Conservation (phyloP, 129 eudicot genomes). For the Flaveria brownii region DNA sequence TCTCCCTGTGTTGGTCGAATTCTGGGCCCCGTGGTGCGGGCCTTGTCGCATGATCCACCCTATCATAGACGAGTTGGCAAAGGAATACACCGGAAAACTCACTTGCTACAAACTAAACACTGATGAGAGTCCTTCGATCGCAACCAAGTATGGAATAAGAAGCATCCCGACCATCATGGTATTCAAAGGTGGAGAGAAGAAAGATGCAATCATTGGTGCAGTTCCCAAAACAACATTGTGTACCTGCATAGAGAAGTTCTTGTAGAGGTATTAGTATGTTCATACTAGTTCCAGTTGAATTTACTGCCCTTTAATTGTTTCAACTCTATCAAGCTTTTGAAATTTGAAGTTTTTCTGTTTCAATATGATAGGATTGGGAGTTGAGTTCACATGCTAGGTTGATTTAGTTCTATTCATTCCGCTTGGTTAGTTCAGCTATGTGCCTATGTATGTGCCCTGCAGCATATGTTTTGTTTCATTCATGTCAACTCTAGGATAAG, state of each 20-base stretch:
- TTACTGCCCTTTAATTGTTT: background rate
- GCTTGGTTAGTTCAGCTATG: background rate
- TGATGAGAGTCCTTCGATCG: slow-evolving; percentile 47
- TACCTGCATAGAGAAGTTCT: slow-evolving; percentile 60
- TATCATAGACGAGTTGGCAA: slow-evolving; percentile 62
- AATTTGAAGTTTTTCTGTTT: background rate
- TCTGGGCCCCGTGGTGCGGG: slow-evolving; percentile 95
- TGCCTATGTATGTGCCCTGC: too few species aligned
- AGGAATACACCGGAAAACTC: slow-evolving; percentile 60
- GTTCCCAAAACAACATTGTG: slow-evolving; percentile 50
- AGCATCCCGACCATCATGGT: slow-evolving; percentile 81
- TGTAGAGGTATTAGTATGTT: slow-evolving; percentile 35
- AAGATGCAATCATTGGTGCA: slow-evolving; percentile 41
- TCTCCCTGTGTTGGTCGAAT: slow-evolving; percentile 69
- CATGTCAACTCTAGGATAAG: background rate
- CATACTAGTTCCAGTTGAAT: background rate
- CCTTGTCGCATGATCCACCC: slow-evolving; percentile 84
- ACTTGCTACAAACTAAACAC: slow-evolving; percentile 45
- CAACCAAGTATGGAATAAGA: slow-evolving; percentile 64
- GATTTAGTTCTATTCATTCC: background rate
- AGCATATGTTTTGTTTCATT: background rate
- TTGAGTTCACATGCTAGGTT: background rate
- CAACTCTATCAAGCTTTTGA: slow-evolving; percentile 10
- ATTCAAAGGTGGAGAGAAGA: slow-evolving; percentile 75
- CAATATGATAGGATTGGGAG: background rate